Evolutionary conservation across 164 flowering plant genomes (phyloP).

Genomic region (Pachysandra terminalis): DNA sequence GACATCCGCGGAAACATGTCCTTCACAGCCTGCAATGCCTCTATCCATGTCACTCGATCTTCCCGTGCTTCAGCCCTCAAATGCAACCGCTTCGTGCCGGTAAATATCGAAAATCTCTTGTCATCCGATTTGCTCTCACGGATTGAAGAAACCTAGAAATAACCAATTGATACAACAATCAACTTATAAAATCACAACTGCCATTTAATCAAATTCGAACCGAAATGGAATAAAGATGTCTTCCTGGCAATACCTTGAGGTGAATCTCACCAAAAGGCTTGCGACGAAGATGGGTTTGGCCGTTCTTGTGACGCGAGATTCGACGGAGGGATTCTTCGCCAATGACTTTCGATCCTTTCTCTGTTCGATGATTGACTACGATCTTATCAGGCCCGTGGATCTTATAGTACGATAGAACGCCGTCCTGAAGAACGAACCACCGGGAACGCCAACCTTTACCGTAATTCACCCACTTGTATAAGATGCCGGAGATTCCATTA

Average conservation of each 20-base stretch:
- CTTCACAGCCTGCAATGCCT: constrained; percentile 86
- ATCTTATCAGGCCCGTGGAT: constrained; percentile 91
- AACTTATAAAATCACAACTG: not conserved
- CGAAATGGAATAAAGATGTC: not conserved
- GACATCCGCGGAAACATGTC: constrained; percentile 93
- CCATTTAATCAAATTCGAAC: not conserved
- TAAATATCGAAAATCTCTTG: constrained; percentile 58
- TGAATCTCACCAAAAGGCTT: constrained; percentile 82
- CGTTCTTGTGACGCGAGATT: constrained; percentile 30
- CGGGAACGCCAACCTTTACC: constrained; percentile 95
- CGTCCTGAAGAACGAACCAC: constrained; percentile 75
- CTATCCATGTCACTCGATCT: constrained; percentile 78
- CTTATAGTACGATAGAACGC: constrained; percentile 60
- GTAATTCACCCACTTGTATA: constrained; percentile 96
- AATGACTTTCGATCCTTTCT: constrained; percentile 76
- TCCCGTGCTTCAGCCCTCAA: constrained; percentile 81
- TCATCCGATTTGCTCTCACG: constrained; percentile 72
- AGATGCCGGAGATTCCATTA: constrained; percentile 67
- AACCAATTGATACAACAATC: not conserved
- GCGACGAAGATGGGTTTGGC: constrained; percentile 24
- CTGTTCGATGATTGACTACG: constrained; percentile 54
- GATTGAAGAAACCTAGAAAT: constrained; percentile 58
- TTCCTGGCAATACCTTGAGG: constrained; percentile 35
- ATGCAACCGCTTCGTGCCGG: constrained; percentile 88
- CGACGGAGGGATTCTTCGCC: constrained; percentile 67